These are phyloP conservation scores for Lactarius psammicola DNA, from an alignment of 768 basidiomycete genomes.

Conservation along the genomic window DNA sequence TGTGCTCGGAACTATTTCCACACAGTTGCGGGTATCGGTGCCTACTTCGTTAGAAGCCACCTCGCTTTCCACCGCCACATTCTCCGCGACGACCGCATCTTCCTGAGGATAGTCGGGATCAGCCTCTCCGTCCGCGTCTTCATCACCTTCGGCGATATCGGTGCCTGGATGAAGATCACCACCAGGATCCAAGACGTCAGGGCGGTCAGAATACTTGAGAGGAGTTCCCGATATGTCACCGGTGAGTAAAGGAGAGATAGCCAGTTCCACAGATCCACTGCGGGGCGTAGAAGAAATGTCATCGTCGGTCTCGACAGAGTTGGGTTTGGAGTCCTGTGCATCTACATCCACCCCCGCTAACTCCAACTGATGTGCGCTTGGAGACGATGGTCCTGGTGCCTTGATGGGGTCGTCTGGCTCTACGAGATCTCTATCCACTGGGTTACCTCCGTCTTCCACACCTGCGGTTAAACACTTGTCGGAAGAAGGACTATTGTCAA, in stretches of 20 bases:
- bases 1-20: not conserved
- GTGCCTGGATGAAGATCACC: not conserved
- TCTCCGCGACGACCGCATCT: not conserved
- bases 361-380: not conserved
- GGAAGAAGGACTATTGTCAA: not conserved
- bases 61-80: not conserved
- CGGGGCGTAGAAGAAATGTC: not conserved
- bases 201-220: not conserved
- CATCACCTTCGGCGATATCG: conserved; percentile 7
- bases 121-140: conserved; percentile 28
- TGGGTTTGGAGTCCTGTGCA: not conserved
- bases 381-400: not conserved
- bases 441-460: not conserved
- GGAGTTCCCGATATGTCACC: not conserved
- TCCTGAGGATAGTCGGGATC: conserved; percentile 26
- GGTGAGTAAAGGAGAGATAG: not conserved
- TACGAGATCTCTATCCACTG: not conserved
- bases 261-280: not conserved
- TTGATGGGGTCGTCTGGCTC: not conserved
- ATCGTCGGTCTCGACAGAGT: not conserved
- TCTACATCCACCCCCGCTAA: not conserved
- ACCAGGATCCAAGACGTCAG: not conserved
- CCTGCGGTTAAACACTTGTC: not conserved
- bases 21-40: not conserved
- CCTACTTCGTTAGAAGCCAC: not conserved